Percentiles rank a stretch among this genome's conserved stretches.
Conservation (phyloP, 495 filamentous ascomycete genomes). For the Penicillium cataractarum region DNA sequence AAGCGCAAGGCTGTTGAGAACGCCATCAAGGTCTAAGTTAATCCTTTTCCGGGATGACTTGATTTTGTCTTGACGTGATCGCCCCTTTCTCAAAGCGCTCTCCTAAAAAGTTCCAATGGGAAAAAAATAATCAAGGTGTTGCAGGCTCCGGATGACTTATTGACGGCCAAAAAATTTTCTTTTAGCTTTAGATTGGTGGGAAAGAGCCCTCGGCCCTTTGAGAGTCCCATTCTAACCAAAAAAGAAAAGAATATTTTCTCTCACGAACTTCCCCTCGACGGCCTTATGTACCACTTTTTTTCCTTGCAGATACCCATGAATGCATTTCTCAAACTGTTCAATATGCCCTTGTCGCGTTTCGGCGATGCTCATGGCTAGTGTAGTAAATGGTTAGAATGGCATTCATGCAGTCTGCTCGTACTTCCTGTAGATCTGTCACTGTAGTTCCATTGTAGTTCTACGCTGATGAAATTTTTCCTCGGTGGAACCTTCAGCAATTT, state of each 20-base stretch:
- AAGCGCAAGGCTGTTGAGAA: constrained; percentile 90
- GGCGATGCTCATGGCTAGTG: constrained; percentile 6
- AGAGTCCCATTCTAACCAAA: constrained; percentile 31
- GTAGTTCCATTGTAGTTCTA: background rate
- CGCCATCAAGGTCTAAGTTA: constrained; percentile 91
- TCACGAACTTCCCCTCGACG: constrained; percentile 31
- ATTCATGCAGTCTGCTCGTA: constrained; percentile 35
- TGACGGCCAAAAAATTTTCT: constrained; percentile 34
- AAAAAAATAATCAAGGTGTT: constrained; percentile 30
- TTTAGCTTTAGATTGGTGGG: constrained; percentile 46
- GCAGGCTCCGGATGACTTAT: constrained; percentile 35
- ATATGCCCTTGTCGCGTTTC: constrained; percentile 18
- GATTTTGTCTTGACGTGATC: constrained; percentile 33
- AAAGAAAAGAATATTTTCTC: constrained; percentile 31
- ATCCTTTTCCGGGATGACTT: constrained; percentile 22
- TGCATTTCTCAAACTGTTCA: constrained; percentile 48
- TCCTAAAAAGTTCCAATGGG: constrained; percentile 32
- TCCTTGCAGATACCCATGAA: constrained; percentile 54
- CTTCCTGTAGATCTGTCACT: background rate
- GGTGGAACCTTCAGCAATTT: too few species aligned
- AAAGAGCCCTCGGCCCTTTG: constrained; percentile 31
- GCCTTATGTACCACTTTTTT: constrained; percentile 44
- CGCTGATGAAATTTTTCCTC: background rate
- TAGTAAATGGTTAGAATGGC: constrained; percentile 27
- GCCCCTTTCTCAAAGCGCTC: constrained; percentile 23